Percentiles rank a stretch among this genome's conserved stretches.
phyloP scores from a whole-genome alignment of 257 asterid genomes.

The Nicotiana obtusifolia region DNA sequence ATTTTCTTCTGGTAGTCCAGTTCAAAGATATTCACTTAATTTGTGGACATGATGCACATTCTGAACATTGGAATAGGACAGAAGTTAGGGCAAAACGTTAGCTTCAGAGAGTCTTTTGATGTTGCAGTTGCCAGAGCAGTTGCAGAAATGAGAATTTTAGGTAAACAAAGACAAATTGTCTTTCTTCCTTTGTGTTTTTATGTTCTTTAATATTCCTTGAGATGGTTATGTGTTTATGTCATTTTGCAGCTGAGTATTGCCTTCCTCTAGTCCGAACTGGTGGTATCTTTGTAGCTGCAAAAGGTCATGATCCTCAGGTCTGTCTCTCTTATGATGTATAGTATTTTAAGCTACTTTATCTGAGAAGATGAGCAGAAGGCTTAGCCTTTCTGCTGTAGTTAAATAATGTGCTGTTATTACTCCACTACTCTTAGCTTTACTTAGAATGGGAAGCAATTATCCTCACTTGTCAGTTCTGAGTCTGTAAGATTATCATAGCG shows the following conservation, averaged over 20 bases:
- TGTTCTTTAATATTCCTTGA: slow-evolving; percentile 2
- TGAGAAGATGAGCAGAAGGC: background rate
- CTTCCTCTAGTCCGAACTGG: slow-evolving; percentile 92
- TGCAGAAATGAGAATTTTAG: slow-evolving; percentile 87
- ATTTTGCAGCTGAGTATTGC: slow-evolving; percentile 76
- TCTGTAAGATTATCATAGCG: background rate
- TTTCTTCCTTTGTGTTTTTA: background rate
- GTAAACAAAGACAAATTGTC: slow-evolving; percentile 25
- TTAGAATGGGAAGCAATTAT: background rate
- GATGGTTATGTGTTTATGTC: slow-evolving; percentile 12
- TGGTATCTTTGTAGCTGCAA: slow-evolving; percentile 88
- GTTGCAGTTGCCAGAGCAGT: slow-evolving; percentile 95
- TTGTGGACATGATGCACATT: slow-evolving; percentile 18
- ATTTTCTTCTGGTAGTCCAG: background rate
- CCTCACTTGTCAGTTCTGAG: background rate
- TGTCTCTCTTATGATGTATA: background rate
- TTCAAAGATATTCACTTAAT: background rate
- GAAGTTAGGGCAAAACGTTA: slow-evolving; percentile 60
- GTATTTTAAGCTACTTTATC: background rate
- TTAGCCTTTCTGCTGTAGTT: background rate
- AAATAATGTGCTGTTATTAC: background rate
- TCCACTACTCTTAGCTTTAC: background rate
- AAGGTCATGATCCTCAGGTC: slow-evolving; percentile 92
- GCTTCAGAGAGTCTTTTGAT: slow-evolving; percentile 75
- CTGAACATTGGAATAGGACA: slow-evolving; percentile 38